Conservation (phyloP, 352 stramenopile species). For the Phytophthora megakarya region DNA sequence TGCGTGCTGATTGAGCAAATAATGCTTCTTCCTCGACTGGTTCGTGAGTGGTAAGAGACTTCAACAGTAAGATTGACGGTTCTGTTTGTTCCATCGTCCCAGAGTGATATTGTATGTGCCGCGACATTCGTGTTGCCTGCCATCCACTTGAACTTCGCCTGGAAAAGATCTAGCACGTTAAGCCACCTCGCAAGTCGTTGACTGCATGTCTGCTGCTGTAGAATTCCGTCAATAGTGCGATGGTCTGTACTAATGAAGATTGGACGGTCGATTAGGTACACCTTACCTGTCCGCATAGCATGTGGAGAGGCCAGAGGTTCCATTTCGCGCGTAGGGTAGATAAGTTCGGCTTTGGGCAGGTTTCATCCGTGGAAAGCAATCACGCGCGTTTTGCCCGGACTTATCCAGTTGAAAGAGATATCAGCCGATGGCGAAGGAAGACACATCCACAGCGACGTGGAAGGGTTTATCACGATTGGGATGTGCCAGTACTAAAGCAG, state of each 20-base stretch:
- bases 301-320: neutral
- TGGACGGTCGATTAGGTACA: conserved; percentile 2
- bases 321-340: conserved; percentile 8
- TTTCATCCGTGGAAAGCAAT: neutral
- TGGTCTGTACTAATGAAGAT: conserved; percentile 4
- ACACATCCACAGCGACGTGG: conserved; percentile 7
- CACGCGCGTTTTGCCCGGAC: neutral
- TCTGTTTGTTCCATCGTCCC: conserved; percentile 5
- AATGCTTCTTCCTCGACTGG: neutral
- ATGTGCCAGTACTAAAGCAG: conserved; percentile 4
- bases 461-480: conserved; percentile 4
- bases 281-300: neutral
- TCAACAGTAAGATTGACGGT: conserved; percentile 3
- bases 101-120: conserved; percentile 5
- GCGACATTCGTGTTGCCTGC: conserved; percentile 3
- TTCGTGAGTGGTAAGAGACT: neutral
- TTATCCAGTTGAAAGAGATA: neutral
- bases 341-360: neutral
- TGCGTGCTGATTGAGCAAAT: neutral
- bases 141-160: conserved; percentile 9
- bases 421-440: neutral
- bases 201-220: conserved; percentile 1
- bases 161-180: conserved; percentile 9
- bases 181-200: neutral
- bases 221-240: neutral